These are phyloP conservation scores for Monilinia fructicola DNA, from an alignment of 2,329 filamentous ascomycete species.

Conservation along the genomic window DNA sequence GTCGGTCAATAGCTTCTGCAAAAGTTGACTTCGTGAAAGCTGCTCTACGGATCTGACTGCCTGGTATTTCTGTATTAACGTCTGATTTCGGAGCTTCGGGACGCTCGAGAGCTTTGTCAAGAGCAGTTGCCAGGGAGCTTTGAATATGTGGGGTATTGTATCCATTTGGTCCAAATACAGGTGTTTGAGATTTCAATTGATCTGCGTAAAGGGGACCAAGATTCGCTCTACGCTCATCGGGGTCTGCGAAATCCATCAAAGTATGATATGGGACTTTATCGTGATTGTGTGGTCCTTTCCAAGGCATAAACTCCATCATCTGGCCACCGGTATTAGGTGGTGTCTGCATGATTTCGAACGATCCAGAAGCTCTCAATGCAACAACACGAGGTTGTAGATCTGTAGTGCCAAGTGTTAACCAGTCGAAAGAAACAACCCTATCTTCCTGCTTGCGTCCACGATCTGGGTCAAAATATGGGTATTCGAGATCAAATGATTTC, in stretches of 20 bases:
- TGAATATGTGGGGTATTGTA: slow-evolving; percentile 41
- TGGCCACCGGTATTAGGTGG: slow-evolving; percentile 59
- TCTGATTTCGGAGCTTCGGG: slow-evolving; percentile 27
- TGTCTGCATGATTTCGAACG: slow-evolving; percentile 61
- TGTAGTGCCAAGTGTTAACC: slow-evolving; percentile 59
- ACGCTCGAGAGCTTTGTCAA: slow-evolving; percentile 28
- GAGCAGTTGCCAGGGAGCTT: slow-evolving; percentile 37
- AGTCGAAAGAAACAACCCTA: slow-evolving; percentile 67
- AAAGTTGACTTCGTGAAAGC: slow-evolving; percentile 21
- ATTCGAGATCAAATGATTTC: slow-evolving; percentile 62
- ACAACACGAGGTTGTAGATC: slow-evolving; percentile 58
- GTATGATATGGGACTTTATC: slow-evolving; percentile 51
- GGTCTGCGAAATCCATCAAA: slow-evolving; percentile 57
- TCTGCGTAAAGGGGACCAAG: slow-evolving; percentile 56
- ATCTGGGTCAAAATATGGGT: slow-evolving; percentile 51
- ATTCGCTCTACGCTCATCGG: slow-evolving; percentile 52
- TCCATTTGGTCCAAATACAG: slow-evolving; percentile 57
- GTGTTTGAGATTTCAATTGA: slow-evolving; percentile 52
- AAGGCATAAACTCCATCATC: slow-evolving; percentile 60
- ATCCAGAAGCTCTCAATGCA: slow-evolving; percentile 59
- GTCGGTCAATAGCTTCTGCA: slow-evolving; percentile 18
- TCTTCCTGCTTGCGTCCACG: slow-evolving; percentile 51
- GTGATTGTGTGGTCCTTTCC: slow-evolving; percentile 57
- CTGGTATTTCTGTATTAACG: neutral
- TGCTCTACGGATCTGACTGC: slow-evolving; percentile 11